Conservation (phyloP, 805 yeast species). For the Jamesozyma hellenica region DNA sequence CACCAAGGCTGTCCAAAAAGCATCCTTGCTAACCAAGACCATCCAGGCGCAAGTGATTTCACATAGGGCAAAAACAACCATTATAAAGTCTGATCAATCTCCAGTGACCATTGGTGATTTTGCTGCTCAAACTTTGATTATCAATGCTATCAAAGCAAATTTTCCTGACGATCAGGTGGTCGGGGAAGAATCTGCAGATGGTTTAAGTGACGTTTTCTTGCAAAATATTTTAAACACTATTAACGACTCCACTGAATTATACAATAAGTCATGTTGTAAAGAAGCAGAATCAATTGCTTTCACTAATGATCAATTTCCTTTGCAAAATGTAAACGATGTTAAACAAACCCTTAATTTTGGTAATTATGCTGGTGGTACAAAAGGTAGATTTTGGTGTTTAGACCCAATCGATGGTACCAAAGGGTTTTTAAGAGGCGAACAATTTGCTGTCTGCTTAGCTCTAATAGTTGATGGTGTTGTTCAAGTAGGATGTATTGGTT, state of each 20-base stretch:
- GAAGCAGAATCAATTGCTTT: conserved; percentile 13
- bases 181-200: conserved; percentile 85
- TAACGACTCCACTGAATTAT: conserved; percentile 40
- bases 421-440: conserved; percentile 93
- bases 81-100: conserved; percentile 77
- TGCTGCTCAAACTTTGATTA: conserved; percentile 89
- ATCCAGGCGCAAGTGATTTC: conserved; percentile 47
- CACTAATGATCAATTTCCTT: conserved; percentile 18
- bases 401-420: conserved; percentile 98
- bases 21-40: conserved; percentile 62
- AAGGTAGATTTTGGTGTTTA: conserved; percentile 88
- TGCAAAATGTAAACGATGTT: conserved; percentile 40
- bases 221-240: conserved; percentile 52
- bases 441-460: conserved; percentile 92
- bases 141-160: conserved; percentile 64
- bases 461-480: conserved; percentile 78
- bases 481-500: conserved; percentile 86
- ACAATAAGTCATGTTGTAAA: conserved; percentile 23
- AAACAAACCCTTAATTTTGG: conserved; percentile 70
- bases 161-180: conserved; percentile 83
- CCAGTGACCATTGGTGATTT: conserved; percentile 97
- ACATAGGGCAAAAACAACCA: conserved; percentile 40
- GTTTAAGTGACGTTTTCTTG: conserved; percentile 43
- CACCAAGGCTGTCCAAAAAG: conserved; percentile 81
- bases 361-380: conserved; percentile 62